Evolutionary conservation across 106 monocot genomes (phyloP), one percentile per base, ranked within the genome.

Genomic region (Apostasia ramifera): DNA sequence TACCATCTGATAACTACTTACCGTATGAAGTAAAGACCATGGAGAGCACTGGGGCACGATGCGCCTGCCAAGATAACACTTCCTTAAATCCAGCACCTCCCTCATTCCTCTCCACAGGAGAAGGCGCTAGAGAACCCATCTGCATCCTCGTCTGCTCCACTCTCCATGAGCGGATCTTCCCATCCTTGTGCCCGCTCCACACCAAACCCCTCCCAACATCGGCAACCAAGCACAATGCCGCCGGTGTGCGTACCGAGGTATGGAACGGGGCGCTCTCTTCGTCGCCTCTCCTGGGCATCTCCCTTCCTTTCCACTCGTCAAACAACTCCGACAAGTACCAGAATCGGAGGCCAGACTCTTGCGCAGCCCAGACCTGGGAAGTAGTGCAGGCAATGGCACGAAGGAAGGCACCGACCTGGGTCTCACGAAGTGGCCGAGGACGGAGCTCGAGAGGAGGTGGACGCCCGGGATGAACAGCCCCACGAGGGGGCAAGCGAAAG

Each of bases 121-220:
- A 40, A 12, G 26, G 14, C 56, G 56, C 4, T 14, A n/a, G n/a
- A n/a, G 1, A 56, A n/a, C 56, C 56, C 10, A 14, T 48, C 1
- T 12, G 46, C 1, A 6, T 39, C 14, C n/a, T 48, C 39, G 39
- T 2, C 65, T 69, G 62, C 40, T 85, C 81, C 78, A 88, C 78
- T 69, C 55, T 86, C 95, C 95, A 95, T 9, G 84, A 83, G 66
- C 86, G 63, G 11, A 95, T 84, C 80, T 78, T 95, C 5, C 95
- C 95, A 62, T 95, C 95, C 81, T 78, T 91, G 73, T 95, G 95
- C 41, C 95, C 95, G n/a, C 79, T 91, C 91, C 91, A 95, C 1
- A 95, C 67, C 56, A 91, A 47, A 37, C 80, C 66, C 13, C 5
- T 82, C 12, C 85, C 91, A 1, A 47, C 71, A 54, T 94, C 94